Percentiles rank a stretch among this genome's conserved stretches.
Evolutionary conservation across 495 filamentous ascomycete genomes (phyloP).

Genomic region (Amphirosellinia nigrospora): DNA sequence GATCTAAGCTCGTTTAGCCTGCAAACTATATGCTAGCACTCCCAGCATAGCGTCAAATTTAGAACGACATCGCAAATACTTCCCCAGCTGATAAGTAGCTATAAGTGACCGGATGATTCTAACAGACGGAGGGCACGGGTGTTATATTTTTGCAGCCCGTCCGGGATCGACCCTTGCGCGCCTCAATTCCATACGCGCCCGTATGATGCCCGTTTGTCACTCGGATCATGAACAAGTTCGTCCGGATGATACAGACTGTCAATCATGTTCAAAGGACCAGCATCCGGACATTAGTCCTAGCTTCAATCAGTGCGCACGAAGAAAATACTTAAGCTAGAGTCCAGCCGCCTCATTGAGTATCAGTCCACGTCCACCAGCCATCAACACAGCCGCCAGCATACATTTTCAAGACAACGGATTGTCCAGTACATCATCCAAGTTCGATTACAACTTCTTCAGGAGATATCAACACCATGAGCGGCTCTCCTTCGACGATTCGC

Average conservation of each 20-base stretch:
- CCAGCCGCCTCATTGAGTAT: not conserved
- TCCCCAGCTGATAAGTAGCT: not conserved
- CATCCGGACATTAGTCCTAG: not conserved
- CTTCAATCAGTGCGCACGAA: not conserved
- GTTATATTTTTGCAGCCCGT: constrained; percentile 8
- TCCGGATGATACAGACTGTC: not conserved
- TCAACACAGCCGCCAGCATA: not conserved
- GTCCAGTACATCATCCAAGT: not conserved
- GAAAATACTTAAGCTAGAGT: constrained; percentile 17
- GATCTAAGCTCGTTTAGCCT: constrained; percentile 2
- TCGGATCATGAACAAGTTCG: constrained; percentile 9
- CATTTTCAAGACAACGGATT: not conserved
- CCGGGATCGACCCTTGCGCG: not conserved
- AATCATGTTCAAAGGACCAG: not conserved
- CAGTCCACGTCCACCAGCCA: not conserved
- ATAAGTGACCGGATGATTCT: constrained; percentile 6
- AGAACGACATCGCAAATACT: constrained; percentile 23
- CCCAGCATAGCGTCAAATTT: constrained; percentile 9
- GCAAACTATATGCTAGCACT: not conserved
- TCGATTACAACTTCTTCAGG: not conserved
- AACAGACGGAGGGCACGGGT: constrained; percentile 1
- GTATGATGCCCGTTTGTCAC: not conserved
- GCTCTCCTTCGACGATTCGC: constrained; percentile 34
- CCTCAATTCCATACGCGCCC: not conserved
- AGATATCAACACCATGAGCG: constrained; percentile 28